phyloP scores from a whole-genome alignment of 768 basidiomycete genomes.

The Russula olivacea region DNA sequence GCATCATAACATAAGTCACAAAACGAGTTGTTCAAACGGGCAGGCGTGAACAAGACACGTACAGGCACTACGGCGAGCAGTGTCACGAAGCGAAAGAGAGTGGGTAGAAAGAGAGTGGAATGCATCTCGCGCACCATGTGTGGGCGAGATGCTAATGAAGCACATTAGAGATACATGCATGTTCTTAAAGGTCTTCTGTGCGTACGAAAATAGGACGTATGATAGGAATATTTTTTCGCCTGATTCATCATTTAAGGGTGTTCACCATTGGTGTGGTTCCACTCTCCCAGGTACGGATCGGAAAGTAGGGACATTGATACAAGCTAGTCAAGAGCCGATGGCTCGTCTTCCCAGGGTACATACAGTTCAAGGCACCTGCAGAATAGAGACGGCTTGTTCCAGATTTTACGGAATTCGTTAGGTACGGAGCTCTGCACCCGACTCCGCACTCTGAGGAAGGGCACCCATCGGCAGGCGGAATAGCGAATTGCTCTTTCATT shows the following conservation, averaged over 20 bases:
- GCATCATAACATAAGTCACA: neutral
- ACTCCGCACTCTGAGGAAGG: slow-evolving; percentile 6
- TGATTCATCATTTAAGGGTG: neutral
- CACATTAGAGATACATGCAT: neutral
- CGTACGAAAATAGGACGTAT: neutral
- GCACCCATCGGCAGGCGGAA: neutral
- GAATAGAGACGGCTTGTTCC: slow-evolving; percentile 4
- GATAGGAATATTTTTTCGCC: neutral
- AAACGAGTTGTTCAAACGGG: neutral
- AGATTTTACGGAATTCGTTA: slow-evolving; percentile 11
- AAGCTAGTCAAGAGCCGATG: slow-evolving; percentile 2
- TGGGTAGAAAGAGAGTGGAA: slow-evolving; percentile 3
- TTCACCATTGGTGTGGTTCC: neutral
- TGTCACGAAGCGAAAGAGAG: slow-evolving; percentile 3
- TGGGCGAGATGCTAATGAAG: slow-evolving; percentile 2
- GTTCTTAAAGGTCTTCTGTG: slow-evolving; percentile 16
- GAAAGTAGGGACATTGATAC: neutral
- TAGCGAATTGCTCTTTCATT: neutral
- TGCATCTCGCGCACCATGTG: slow-evolving; percentile 18
- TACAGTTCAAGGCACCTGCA: neutral
- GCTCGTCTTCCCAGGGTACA: slow-evolving; percentile 6
- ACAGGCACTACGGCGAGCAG: slow-evolving; percentile 1
- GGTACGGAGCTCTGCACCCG: neutral
- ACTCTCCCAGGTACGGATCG: slow-evolving; percentile 1
- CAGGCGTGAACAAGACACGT: neutral